A percentile compares a stretch with the other conserved stretches of the same genome.
These are phyloP conservation scores for Porcisia deanei DNA, from an alignment of 208 protist genomes.

Conservation along the genomic window DNA sequence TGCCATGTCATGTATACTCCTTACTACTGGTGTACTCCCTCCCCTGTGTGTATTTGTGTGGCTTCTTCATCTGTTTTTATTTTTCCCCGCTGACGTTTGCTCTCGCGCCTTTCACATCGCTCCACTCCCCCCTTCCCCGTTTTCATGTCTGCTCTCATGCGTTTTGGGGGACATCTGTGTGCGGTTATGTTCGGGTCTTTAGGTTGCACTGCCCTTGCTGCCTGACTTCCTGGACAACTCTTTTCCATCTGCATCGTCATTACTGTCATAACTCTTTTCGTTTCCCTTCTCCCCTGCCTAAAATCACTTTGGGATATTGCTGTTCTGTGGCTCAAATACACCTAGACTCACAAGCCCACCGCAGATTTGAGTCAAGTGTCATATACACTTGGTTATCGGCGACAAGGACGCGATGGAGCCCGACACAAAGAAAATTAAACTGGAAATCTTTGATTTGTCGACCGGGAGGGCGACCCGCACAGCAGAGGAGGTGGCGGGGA, in stretches of 20 bases:
- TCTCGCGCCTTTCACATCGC: background rate
- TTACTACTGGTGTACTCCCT: background rate
- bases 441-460: slow-evolving; percentile 40
- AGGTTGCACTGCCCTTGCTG: background rate
- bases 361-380: background rate
- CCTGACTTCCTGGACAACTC: background rate
- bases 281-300: background rate
- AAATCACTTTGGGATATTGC: background rate
- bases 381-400: background rate
- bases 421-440: slow-evolving; percentile 35
- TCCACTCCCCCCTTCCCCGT: too few species aligned
- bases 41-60: background rate
- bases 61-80: background rate
- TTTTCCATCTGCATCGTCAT: background rate
- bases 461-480: slow-evolving; percentile 12
- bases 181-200: background rate
- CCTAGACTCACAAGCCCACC: background rate
- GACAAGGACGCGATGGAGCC: slow-evolving; percentile 18
- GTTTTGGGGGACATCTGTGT: background rate
- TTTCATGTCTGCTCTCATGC: background rate
- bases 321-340: background rate
- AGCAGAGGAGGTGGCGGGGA: slow-evolving; percentile 45
- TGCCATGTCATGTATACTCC: too few species aligned
- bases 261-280: background rate
- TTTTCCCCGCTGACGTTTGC: background rate